Evolutionary conservation across 225 moss, liverwort and hornwort genomes (phyloP).

Genomic region (Neckera pumila): DNA sequence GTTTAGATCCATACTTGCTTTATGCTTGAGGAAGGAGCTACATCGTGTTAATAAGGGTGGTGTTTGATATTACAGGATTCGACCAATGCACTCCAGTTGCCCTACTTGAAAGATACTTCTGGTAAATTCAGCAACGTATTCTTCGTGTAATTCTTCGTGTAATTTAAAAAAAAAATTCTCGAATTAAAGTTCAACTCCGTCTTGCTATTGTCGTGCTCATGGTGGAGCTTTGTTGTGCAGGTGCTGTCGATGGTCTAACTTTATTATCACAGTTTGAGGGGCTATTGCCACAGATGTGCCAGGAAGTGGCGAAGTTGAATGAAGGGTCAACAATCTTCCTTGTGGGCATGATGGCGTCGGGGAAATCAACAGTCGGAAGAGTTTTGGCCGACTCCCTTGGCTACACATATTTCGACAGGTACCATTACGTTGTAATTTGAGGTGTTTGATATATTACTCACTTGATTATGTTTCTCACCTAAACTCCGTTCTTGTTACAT

Average conservation of each 20-base stretch:
- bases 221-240: conserved; percentile 1
- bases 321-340: conserved; percentile 57
- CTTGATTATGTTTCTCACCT: neutral
- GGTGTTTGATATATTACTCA: neutral
- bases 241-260: neutral
- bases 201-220: neutral
- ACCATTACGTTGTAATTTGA: neutral
- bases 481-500: neutral
- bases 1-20: neutral
- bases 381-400: conserved; percentile 56
- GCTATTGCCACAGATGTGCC: conserved; percentile 23
- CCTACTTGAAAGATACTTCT: neutral
- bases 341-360: conserved; percentile 96
- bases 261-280: conserved; percentile 19
- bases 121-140: neutral
- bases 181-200: neutral
- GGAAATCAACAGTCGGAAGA: conserved; percentile 79
- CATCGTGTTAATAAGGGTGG: neutral
- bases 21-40: neutral
- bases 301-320: conserved; percentile 25
- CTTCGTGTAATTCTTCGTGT: neutral
- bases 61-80: neutral
- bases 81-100: neutral
- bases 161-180: neutral
- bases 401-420: conserved; percentile 82